A percentile compares a stretch with the other conserved stretches of the same genome.
Evolutionary conservation across 805 yeast species (phyloP).

Genomic region (Pichia paraexigua): DNA sequence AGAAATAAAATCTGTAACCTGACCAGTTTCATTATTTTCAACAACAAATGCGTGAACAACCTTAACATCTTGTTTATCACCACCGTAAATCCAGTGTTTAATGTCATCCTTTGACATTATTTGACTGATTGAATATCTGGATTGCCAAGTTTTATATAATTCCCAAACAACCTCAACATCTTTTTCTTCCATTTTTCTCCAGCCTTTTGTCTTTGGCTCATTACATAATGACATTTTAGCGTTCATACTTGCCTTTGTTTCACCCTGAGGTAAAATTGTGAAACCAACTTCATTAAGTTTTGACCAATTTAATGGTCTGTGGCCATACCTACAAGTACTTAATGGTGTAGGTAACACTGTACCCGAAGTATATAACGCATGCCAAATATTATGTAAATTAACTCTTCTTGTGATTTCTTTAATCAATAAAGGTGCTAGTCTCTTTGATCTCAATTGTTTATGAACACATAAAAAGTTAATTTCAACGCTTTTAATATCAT

Average conservation of each 20-base stretch:
- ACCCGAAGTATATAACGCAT: conserved; percentile 93
- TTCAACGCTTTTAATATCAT: conserved; percentile 58
- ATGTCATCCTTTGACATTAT: conserved; percentile 58
- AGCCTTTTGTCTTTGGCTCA: conserved; percentile 41
- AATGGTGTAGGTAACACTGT: conserved; percentile 88
- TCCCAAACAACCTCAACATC: conserved; percentile 62
- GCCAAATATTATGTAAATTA: conserved; percentile 81
- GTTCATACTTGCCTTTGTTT: conserved; percentile 60
- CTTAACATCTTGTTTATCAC: conserved; percentile 28
- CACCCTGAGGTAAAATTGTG: conserved; percentile 64
- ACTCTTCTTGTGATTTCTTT: conserved; percentile 92
- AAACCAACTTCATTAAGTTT: conserved; percentile 88
- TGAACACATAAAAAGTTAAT: conserved; percentile 93
- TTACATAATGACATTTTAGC: conserved; percentile 51
- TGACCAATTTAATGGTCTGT: conserved; percentile 89
- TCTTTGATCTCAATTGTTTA: conserved; percentile 85
- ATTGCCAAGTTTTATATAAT: conserved; percentile 55
- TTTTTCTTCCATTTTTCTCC: conserved; percentile 46
- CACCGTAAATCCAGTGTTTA: conserved; percentile 73
- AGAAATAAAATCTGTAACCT: conserved; percentile 81
- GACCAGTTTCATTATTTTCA: conserved; percentile 44
- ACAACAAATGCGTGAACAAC: conserved; percentile 77
- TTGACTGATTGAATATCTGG: conserved; percentile 67
- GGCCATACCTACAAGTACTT: conserved; percentile 80
- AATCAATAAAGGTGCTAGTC: conserved; percentile 89